Percentiles rank a stretch among this genome's conserved stretches.
Conservation (phyloP, 139 green algal genomes). For the Micractinium sp. region DNA sequence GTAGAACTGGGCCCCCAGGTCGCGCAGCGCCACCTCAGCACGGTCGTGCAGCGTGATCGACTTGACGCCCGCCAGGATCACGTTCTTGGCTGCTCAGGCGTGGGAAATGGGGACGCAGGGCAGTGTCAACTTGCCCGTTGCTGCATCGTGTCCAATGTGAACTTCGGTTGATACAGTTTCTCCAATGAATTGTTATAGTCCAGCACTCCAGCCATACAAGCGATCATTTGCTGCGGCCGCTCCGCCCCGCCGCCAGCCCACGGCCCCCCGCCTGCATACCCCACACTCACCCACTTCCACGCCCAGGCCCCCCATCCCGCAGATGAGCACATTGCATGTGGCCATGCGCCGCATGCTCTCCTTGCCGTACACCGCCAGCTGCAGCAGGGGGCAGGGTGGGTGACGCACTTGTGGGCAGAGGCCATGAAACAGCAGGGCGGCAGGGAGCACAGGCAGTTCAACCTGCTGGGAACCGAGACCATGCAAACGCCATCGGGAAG, state of each 20-base stretch:
- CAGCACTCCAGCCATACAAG: too few relatives aligned
- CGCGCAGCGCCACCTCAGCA: conserved; percentile 51
- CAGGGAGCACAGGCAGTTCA: not conserved
- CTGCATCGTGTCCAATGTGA: not conserved
- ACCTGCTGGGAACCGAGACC: too few relatives aligned
- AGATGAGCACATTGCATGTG: conserved; percentile 84
- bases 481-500: too few relatives aligned
- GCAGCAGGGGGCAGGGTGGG: conserved; percentile 22
- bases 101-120: not conserved
- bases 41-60: conserved; percentile 90
- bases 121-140: not conserved
- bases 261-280: not conserved
- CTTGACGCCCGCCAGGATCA: conserved; percentile 96
- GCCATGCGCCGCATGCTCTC: conserved; percentile 94
- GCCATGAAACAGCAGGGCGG: not conserved
- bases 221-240: not conserved
- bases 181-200: too few relatives aligned
- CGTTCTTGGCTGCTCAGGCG: conserved; percentile 93
- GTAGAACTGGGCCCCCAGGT: conserved; percentile 97
- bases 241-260: not conserved
- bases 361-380: conserved; percentile 98
- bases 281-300: conserved; percentile 83
- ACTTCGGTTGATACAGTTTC: too few relatives aligned
- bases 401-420: not conserved
- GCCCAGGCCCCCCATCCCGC: conserved; percentile 87